Base-by-base conservation (phyloP, 2,329 filamentous ascomycete species). In the Lasiodiplodia gonubiensis region DNA sequence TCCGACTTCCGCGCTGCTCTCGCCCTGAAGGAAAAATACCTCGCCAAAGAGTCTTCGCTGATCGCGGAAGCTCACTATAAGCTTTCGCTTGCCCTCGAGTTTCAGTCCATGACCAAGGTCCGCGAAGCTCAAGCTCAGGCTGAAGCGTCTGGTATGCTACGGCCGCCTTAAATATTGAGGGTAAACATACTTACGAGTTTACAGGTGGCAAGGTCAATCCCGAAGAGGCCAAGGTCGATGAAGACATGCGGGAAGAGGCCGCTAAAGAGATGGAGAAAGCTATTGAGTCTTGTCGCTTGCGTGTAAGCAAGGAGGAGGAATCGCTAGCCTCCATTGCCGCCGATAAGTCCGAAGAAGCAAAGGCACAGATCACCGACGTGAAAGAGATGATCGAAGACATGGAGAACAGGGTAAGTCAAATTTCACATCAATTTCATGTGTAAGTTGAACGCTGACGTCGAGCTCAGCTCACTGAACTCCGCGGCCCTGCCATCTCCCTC, bases 1-100 rank as follows among this genome's bases (percentile, higher is more conserved):
- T 86, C 88, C 55, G 95, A 99, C 79, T 89, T 92, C 64, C 89
- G 89, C 72, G 88, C 90, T 16, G 89, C 93, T 1, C 86, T 98
- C 59, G 86, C 87, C 49, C 87, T 96, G 74, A 96, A 96, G 80
- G 81, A 92, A 72, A 86, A 91, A 61, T 85, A 98, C 2, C 93
- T 92, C 76, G 86, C 92, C 0, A 85, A 90, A 60, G 92, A 96
- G 70, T 93, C 92, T 16, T 91, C 93, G 72, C 86, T 96, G 63
- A 86, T 98, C 67, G 94, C 95, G 51, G 95, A 99, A 82, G 94
- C 92, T 18, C 93, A 99, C 82, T 99, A 92, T 84, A 98, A 97
- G 81, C 89, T 99, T 30, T 97, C 94, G 0, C 87, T 99, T 18
- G 95, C 95, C 0, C 86, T 99, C 33, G 95, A 99, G 76, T 98